phyloP scores from a whole-genome alignment of 106 monocot species.

The Dendrobium nobile region DNA sequence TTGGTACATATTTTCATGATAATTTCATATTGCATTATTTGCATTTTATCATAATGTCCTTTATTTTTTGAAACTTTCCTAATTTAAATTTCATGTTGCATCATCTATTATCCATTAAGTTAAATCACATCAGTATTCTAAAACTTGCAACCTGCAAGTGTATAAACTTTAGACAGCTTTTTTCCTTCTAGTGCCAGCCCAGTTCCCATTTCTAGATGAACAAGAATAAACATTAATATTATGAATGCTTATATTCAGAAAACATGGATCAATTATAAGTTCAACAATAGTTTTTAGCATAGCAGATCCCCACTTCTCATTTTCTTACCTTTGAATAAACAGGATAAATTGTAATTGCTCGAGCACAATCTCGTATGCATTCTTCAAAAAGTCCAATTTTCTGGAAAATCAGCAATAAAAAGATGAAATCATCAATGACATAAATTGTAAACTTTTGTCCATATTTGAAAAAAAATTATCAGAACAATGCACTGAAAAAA shows the following conservation, averaged over 20 bases:
- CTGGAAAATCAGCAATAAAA: not conserved
- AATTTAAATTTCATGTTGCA: too few relatives aligned
- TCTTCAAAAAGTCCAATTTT: constrained; percentile 5
- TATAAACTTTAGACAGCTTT: not conserved
- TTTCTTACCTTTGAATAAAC: constrained; percentile 10
- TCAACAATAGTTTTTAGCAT: not conserved
- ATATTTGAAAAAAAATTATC: not conserved
- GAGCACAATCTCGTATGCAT: constrained; percentile 9
- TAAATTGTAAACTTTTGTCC: not conserved
- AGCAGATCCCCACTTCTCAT: not conserved
- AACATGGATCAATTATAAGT: not conserved
- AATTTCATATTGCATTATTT: too few relatives aligned
- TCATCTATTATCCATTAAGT: too few relatives aligned
- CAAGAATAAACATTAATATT: not conserved
- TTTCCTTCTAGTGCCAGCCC: not conserved
- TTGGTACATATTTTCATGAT: too few relatives aligned
- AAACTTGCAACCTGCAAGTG: not conserved
- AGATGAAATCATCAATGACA: not conserved
- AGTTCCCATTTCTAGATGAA: constrained; percentile 1
- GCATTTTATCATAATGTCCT: too few relatives aligned
- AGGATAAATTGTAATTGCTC: constrained; percentile 6
- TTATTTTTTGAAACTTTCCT: too few relatives aligned
- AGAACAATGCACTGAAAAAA: not conserved
- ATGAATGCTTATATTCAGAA: not conserved
- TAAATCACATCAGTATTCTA: not conserved